A percentile compares a stretch with the other conserved stretches of the same genome.
Conservation (phyloP, 2,329 filamentous ascomycete species). For the Neonectria faginata region DNA sequence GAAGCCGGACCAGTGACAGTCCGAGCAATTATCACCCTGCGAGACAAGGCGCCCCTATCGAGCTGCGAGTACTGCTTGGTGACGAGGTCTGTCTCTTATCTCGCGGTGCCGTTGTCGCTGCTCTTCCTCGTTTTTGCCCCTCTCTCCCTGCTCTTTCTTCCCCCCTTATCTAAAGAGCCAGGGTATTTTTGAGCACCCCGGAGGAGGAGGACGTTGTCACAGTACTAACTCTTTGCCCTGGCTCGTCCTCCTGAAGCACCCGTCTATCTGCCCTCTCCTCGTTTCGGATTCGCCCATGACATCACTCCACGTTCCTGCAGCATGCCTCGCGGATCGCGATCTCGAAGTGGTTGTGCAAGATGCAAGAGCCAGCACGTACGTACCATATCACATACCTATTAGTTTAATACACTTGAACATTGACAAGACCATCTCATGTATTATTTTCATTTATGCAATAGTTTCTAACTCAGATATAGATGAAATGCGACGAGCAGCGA, state of each 20-base stretch:
- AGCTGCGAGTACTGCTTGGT: no score
- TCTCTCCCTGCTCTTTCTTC: background rate
- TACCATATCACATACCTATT: background rate
- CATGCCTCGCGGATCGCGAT: constrained; percentile 21
- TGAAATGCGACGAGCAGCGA: constrained; percentile 31
- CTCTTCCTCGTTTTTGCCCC: background rate
- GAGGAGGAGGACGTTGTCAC: background rate
- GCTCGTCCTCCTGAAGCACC: background rate
- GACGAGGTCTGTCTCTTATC: background rate
- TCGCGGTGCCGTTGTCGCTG: constrained; percentile 2
- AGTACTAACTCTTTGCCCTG: background rate
- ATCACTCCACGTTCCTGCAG: constrained; percentile 2
- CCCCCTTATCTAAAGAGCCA: constrained; percentile 4
- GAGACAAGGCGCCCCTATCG: background rate
- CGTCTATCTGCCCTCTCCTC: constrained; percentile 1
- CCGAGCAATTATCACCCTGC: constrained; percentile 7
- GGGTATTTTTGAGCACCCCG: background rate
- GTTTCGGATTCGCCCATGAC: constrained; percentile 6
- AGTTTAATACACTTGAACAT: background rate
- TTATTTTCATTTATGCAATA: background rate
- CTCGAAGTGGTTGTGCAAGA: constrained; percentile 27
- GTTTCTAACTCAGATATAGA: constrained; percentile 10
- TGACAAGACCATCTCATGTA: background rate
- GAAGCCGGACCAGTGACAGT: constrained; percentile 14
- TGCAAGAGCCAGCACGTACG: constrained; percentile 33